phyloP scores from a whole-genome alignment of 2,329 filamentous ascomycete species.

The Magnaporthiopsis poae region DNA sequence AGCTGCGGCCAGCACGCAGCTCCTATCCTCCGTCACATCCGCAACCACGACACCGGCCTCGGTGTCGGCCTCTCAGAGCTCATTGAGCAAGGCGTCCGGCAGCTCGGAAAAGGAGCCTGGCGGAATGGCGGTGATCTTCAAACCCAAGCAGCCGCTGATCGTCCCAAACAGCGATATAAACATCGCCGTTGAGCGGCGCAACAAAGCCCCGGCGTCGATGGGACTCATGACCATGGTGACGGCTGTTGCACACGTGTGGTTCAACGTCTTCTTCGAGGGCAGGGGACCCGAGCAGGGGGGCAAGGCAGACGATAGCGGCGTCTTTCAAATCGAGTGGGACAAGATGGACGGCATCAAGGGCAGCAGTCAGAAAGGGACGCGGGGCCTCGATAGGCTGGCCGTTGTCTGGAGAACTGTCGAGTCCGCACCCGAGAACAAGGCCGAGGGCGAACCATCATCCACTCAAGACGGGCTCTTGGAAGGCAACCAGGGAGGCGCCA shows the following conservation, averaged over 20 bases:
- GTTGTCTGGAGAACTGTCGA: conserved; percentile 65
- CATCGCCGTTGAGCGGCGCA: conserved; percentile 78
- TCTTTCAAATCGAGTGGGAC: conserved; percentile 51
- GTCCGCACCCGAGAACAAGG: conserved; percentile 12
- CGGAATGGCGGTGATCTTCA: conserved; percentile 68
- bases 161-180: conserved; percentile 79
- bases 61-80: conserved; percentile 7
- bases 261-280: conserved; percentile 89
- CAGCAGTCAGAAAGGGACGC: conserved; percentile 67
- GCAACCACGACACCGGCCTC: not conserved
- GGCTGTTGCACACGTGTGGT: conserved; percentile 90
- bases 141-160: conserved; percentile 56
- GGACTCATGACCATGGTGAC: conserved; percentile 77
- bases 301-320: conserved; percentile 54
- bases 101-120: conserved; percentile 35
- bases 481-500: conserved; percentile 13
- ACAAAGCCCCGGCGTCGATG: conserved; percentile 65
- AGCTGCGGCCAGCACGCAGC: not conserved
- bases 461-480: conserved; percentile 10
- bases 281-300: conserved; percentile 60
- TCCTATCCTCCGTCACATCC: not conserved
- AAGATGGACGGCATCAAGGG: conserved; percentile 92
- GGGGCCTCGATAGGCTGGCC: conserved; percentile 70
- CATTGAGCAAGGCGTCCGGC: conserved; percentile 10
- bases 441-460: not conserved